A percentile compares a stretch with the other conserved stretches of the same genome.
Evolutionary conservation across 1,284 basidiomycete genomes (phyloP).

Genomic region (Phellinidium pouzarii): DNA sequence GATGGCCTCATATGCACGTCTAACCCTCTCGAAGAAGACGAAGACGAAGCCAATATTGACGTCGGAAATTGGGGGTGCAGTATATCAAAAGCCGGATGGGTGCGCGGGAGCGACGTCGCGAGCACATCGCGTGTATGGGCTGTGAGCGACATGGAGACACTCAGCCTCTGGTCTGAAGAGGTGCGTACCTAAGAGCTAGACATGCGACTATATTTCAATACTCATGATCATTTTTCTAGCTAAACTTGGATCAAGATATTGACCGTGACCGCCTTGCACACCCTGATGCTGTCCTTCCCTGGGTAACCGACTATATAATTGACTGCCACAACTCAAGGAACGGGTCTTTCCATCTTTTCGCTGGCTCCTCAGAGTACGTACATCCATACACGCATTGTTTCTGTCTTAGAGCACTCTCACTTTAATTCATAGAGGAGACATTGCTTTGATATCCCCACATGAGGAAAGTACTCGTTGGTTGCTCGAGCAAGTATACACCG

Average conservation of each 20-base stretch:
- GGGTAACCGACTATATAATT: constrained; percentile 62
- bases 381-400: neutral
- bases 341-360: constrained; percentile 38
- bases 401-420: neutral
- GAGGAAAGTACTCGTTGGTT: constrained; percentile 39
- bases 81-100: constrained; percentile 68
- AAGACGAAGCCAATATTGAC: constrained; percentile 64
- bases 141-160: constrained; percentile 79
- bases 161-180: constrained; percentile 68
- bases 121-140: constrained; percentile 48
- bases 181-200: constrained; percentile 30
- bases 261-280: constrained; percentile 49
- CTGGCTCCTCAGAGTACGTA: constrained; percentile 57
- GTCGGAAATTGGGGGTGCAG: constrained; percentile 74
- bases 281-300: constrained; percentile 35
- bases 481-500: constrained; percentile 44
- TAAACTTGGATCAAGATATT: constrained; percentile 41
- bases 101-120: constrained; percentile 27
- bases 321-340: constrained; percentile 31
- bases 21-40: constrained; percentile 60
- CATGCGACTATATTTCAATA: neutral
- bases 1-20: constrained; percentile 68
- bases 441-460: constrained; percentile 44
- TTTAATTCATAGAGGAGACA: constrained; percentile 41
- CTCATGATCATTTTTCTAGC: constrained; percentile 29